Evolutionary conservation across 2,329 filamentous ascomycete genomes (phyloP).

Genomic region (Botrytis fabae): DNA sequence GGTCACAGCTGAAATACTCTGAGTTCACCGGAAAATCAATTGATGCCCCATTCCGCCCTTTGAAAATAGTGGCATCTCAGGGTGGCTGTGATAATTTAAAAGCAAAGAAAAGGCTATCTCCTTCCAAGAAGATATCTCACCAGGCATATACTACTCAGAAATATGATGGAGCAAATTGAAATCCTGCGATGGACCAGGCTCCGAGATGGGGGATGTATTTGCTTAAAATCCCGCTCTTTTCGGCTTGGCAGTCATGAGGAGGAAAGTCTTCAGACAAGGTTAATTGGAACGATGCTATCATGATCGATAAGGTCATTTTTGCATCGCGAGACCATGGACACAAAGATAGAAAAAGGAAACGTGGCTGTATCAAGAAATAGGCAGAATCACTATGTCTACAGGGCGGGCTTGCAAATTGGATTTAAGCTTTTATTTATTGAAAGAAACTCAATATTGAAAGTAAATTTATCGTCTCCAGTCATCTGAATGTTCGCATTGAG

Average conservation of each 20-base stretch:
- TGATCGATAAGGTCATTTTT: neutral
- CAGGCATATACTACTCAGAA: neutral
- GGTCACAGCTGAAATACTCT: neutral
- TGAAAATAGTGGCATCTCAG: neutral
- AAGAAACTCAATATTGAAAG: neutral
- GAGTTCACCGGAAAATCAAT: neutral
- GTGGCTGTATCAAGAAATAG: neutral
- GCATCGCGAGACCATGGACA: neutral
- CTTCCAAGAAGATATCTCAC: neutral
- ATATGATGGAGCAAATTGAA: neutral
- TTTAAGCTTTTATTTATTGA: neutral
- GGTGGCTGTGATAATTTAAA: slow-evolving; percentile 9
- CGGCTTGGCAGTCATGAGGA: neutral
- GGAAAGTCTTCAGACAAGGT: neutral
- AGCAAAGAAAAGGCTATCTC: neutral
- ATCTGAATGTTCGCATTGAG: neutral
- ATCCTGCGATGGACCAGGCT: neutral
- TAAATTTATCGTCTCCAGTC: neutral
- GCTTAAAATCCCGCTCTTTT: neutral
- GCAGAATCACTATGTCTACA: neutral
- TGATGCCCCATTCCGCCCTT: neutral
- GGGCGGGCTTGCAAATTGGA: neutral
- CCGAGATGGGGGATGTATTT: neutral
- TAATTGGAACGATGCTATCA: neutral
- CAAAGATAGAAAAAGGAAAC: neutral